A percentile compares a stretch with the other conserved stretches of the same genome.
These are phyloP conservation scores for Sistotremastrum suecicum DNA, from an alignment of 768 basidiomycete species.

Conservation along the genomic window DNA sequence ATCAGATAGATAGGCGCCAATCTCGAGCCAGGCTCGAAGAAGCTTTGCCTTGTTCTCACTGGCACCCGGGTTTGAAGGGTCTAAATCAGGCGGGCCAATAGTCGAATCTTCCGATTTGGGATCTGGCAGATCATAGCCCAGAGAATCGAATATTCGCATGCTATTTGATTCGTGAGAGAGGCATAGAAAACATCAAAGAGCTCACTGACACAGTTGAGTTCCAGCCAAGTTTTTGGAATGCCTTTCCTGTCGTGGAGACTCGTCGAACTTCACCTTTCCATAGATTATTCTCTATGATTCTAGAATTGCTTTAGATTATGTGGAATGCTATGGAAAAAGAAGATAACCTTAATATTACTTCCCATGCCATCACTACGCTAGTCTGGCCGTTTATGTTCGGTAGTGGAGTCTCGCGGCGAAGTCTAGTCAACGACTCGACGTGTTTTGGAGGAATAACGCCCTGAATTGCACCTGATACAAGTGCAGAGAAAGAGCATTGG, in stretches of 20 bases:
- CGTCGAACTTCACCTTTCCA: constrained; percentile 56
- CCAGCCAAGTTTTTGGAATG: constrained; percentile 64
- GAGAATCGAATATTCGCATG: constrained; percentile 28
- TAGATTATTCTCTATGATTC: constrained; percentile 61
- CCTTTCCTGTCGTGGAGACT: constrained; percentile 36
- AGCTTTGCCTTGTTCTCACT: constrained; percentile 43
- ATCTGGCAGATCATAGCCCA: constrained; percentile 20
- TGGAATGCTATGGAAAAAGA: constrained; percentile 2
- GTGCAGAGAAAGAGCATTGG: constrained; percentile 64
- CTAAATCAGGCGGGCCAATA: constrained; percentile 42
- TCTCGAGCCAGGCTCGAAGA: constrained; percentile 70
- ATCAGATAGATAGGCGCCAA: constrained; percentile 50
- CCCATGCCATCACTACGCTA: constrained; percentile 41
- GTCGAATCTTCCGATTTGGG: constrained; percentile 22
- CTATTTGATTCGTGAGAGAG: constrained; percentile 5
- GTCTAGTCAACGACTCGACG: constrained; percentile 48
- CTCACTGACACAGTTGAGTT: constrained; percentile 37
- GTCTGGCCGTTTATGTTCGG: constrained; percentile 39
- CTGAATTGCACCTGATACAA: constrained; percentile 56
- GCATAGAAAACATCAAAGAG: neutral
- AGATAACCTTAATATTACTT: constrained; percentile 54
- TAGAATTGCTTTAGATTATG: constrained; percentile 15
- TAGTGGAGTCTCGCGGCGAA: constrained; percentile 45
- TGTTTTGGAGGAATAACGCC: constrained; percentile 54
- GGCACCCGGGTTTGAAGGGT: constrained; percentile 30